Evolutionary conservation across 1,139 yeast genomes (phyloP).

Genomic region (Debaryomyces sp.): DNA sequence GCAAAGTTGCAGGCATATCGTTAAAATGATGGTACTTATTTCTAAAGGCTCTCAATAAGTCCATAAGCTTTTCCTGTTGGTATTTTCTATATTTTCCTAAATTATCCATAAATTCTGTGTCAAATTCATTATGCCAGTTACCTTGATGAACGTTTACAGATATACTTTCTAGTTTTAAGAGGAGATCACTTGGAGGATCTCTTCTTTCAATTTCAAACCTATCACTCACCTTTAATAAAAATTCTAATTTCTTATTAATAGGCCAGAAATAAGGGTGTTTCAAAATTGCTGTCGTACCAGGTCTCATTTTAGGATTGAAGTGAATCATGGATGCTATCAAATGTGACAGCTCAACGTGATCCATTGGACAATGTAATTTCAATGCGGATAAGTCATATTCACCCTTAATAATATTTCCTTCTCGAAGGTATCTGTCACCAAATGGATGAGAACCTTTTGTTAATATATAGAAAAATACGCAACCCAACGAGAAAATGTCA

Average conservation of each 20-base stretch:
- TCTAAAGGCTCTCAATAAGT: constrained; percentile 82
- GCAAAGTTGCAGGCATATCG: constrained; percentile 72
- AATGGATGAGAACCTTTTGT: constrained; percentile 92
- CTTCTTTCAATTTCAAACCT: constrained; percentile 85
- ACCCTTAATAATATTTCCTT: constrained; percentile 82
- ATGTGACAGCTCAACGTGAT: constrained; percentile 68
- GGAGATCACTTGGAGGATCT: constrained; percentile 78
- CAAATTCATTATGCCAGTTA: constrained; percentile 83
- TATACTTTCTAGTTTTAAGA: constrained; percentile 59
- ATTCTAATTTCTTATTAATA: constrained; percentile 73
- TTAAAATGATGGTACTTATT: constrained; percentile 93
- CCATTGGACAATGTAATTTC: constrained; percentile 43
- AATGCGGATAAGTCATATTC: constrained; percentile 56
- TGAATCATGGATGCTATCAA: constrained; percentile 73
- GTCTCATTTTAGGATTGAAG: constrained; percentile 69
- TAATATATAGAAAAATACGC: constrained; percentile 86
- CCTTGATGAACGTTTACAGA: constrained; percentile 56
- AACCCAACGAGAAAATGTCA: constrained; percentile 92
- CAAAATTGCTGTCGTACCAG: constrained; percentile 67
- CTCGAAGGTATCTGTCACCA: constrained; percentile 86
- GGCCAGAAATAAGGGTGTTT: constrained; percentile 92
- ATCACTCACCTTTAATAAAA: constrained; percentile 84
- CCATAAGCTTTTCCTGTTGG: constrained; percentile 76
- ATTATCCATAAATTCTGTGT: constrained; percentile 71
- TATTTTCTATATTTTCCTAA: constrained; percentile 91